Base-by-base conservation (phyloP, 1,284 basidiomycete genomes). In the Cyathus pygmaeus region DNA sequence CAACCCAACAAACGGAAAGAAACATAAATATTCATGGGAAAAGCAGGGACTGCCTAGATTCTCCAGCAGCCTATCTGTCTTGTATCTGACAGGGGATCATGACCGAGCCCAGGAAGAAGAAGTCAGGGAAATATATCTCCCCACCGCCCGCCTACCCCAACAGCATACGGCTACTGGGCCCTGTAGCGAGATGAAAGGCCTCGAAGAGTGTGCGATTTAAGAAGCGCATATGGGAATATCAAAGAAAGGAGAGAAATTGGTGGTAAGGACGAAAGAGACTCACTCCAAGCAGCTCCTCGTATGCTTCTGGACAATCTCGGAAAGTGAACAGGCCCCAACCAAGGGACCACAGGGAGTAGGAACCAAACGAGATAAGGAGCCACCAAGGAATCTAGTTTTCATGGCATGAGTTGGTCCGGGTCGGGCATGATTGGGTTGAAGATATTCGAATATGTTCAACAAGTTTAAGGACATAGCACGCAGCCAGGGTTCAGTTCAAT, bases 271-370 rank as follows among this genome's bases (percentile, higher is more conserved):
- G n/a, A n/a, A 39, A 44, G 50, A 36, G n/a, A 75, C 85, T 75
- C 72, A 89, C 91, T 71, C 73, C 69, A 63, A 93, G 79, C 36
- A 93, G 76, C 68, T 89, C 88, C 26, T 85, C 80, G 67, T 93
- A 91, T n/a, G 92, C 91, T 63, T 92, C 90, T 41, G 90, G 89
- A 69, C 89, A 91, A 66, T 93, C 91, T 70, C 86, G 79, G 70
- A 93, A 90, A 7, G 87, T 88, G 59, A 88, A 83, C 46, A 94
- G 71, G 2, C 91, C 91, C 83, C 87, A 87, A 11, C 92, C 92
- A 33, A 94, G 83, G 2, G 88, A 89, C 73, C 85, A 85, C 21
- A 93, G 83, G 5, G 89, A 91, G 71, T 92, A 93, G 2, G 91
- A 85, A 10, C 92, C 91, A 62, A 92, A 92, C 2, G 88, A 79